Evolutionary conservation across 352 stramenopile species (phyloP), one percentile per base, ranked within the genome.

Genomic region (Aphanomyces invadans): DNA sequence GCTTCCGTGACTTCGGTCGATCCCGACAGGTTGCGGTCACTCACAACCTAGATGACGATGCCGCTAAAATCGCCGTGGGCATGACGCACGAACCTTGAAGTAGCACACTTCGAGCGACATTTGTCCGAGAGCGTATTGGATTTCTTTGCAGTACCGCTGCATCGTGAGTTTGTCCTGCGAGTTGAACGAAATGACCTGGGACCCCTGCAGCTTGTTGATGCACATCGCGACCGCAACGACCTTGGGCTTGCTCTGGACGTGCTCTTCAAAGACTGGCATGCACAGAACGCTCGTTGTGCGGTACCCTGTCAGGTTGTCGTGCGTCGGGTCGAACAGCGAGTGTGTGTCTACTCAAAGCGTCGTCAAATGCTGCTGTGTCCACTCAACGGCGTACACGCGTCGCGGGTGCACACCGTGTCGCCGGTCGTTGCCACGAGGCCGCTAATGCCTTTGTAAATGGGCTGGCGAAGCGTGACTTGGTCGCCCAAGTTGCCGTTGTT

Each of bases 181-280:
- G 33, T 79, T 87, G 44, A 90, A 87, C 0, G 80, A 72, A 28
- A 85, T 70, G 0, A 82, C 56, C 23, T 72, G 73, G 0, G 61
- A 32, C 10, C 81, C 76, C 10, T 79, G 71, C 15, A 75, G 69
- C 60, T 97, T 97, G 74, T 97, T 96, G 65, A 96, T 92, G 51
- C 87, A 80, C 76, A 95, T 86, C 3, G 79, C 77, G 12, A 86
- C 79, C 1, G 77, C 77, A 3, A 88, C 79, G 51, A 88, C 83
- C 64, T 87, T 84, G 25, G 79, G 79, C 56, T 86, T 84, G 3
- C 36, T 74, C 1, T 74, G 73, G 4, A 74, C 71, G 55, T 88
- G 76, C 32, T 86, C 79, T 69, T 86, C 79, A 46, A 84, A 82
- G 7, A 93, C 70, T 2, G 82, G 82, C 76, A 89, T 78, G 39